phyloP scores from a whole-genome alignment of 768 basidiomycete species.

The Rhizopogon sp. region DNA sequence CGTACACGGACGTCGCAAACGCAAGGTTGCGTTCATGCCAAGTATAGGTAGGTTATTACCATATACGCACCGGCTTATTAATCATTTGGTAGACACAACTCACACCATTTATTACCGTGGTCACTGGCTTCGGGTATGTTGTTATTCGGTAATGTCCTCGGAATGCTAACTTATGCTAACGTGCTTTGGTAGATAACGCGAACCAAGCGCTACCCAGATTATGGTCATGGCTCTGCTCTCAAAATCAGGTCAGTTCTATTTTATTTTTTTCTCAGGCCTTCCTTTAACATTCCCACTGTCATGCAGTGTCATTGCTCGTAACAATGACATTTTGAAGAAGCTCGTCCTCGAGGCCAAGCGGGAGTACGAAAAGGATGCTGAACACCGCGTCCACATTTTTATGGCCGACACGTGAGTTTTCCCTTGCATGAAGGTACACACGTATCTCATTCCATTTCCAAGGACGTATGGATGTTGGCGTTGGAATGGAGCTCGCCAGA shows the following conservation, averaged over 20 bases:
- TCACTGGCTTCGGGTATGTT: constrained; percentile 75
- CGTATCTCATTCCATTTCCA: not conserved
- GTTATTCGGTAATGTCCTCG: constrained; percentile 10
- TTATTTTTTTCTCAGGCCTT: constrained; percentile 9
- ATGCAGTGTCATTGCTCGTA: constrained; percentile 77
- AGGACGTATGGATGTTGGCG: constrained; percentile 78
- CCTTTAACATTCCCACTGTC: constrained; percentile 6
- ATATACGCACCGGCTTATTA: constrained; percentile 11
- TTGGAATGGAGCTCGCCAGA: constrained; percentile 85
- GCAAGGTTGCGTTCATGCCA: constrained; percentile 84
- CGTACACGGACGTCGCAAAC: constrained; percentile 66
- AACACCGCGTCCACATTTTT: constrained; percentile 86
- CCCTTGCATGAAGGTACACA: constrained; percentile 11
- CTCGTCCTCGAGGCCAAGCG: constrained; percentile 84
- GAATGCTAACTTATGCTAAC: constrained; percentile 17
- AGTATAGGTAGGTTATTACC: constrained; percentile 54
- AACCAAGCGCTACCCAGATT: constrained; percentile 71
- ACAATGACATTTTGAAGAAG: constrained; percentile 82
- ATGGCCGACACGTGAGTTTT: constrained; percentile 78
- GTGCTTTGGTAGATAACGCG: constrained; percentile 59
- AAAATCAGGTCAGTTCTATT: constrained; percentile 63
- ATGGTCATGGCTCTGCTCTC: constrained; percentile 65
- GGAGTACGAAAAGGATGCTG: constrained; percentile 87
- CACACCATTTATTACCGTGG: constrained; percentile 89
- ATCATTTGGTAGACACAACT: constrained; percentile 56